These are phyloP conservation scores for Candida ulmi DNA, from an alignment of 805 yeast species.

Conservation along the genomic window DNA sequence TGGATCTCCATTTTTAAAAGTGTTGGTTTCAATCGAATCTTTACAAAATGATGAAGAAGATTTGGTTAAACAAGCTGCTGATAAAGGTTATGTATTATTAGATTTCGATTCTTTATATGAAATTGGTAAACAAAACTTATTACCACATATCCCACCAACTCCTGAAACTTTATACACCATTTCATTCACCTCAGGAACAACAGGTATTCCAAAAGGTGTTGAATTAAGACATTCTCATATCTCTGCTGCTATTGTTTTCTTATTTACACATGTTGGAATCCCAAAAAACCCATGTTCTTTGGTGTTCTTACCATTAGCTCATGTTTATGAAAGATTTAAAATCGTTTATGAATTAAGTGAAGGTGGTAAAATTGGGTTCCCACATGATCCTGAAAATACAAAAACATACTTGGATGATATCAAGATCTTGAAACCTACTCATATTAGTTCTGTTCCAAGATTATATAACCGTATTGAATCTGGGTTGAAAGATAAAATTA, in stretches of 20 bases:
- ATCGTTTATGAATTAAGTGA: constrained; percentile 37
- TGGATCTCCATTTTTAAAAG: constrained; percentile 40
- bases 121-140: constrained; percentile 37
- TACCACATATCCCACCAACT: constrained; percentile 39
- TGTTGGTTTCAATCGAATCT: constrained; percentile 52
- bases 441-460: constrained; percentile 57
- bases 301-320: constrained; percentile 54
- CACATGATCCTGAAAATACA: constrained; percentile 46
- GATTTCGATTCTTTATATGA: constrained; percentile 33
- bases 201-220: constrained; percentile 73
- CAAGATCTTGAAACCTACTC: constrained; percentile 46
- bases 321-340: constrained; percentile 46
- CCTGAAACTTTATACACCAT: constrained; percentile 54
- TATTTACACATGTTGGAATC: constrained; percentile 29
- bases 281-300: constrained; percentile 25
- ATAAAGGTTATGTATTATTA: constrained; percentile 22
- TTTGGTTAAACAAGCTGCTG: constrained; percentile 25
- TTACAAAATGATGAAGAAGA: constrained; percentile 31
- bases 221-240: constrained; percentile 47
- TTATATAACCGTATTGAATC: constrained; percentile 57
- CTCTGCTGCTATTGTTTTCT: constrained; percentile 42
- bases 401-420: constrained; percentile 55
- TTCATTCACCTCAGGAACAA: constrained; percentile 72
- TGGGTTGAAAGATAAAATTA: constrained; percentile 46
- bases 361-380: constrained; percentile 51